Percentiles rank a stretch among this genome's conserved stretches.
phyloP scores from a whole-genome alignment of 108 stramenopile genomes.

The Epithemia pelagica region DNA sequence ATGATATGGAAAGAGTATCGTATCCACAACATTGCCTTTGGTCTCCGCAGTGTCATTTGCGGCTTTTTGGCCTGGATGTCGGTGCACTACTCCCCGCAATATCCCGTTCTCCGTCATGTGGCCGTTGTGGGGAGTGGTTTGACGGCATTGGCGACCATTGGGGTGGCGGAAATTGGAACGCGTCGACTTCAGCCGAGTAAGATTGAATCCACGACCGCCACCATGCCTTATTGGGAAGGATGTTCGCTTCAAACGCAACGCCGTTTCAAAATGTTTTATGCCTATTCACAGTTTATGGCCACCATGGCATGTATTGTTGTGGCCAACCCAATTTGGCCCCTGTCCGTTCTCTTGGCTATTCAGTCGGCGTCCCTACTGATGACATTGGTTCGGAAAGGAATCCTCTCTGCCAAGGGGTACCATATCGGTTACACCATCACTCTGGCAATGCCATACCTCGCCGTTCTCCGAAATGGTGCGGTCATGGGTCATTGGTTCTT shows the following conservation, averaged over 20 bases:
- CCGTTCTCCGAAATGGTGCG: constrained; percentile 22
- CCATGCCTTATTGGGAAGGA: constrained; percentile 67
- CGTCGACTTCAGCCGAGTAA: constrained; percentile 25
- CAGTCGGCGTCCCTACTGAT: constrained; percentile 58
- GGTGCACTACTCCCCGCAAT: constrained; percentile 16
- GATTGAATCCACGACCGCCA: constrained; percentile 48
- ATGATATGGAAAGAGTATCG: constrained; percentile 74
- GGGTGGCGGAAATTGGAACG: constrained; percentile 41
- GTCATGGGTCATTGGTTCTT: constrained; percentile 15
- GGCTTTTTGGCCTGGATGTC: constrained; percentile 25
- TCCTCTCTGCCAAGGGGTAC: constrained; percentile 42
- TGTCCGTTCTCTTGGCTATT: constrained; percentile 48
- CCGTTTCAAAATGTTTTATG: constrained; percentile 59
- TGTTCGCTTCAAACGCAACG: constrained; percentile 43
- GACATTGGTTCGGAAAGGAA: constrained; percentile 64
- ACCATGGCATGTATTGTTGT: constrained; percentile 41
- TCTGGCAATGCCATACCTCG: constrained; percentile 47
- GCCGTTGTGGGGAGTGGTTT: constrained; percentile 20
- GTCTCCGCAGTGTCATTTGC: constrained; percentile 28
- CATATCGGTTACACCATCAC: constrained; percentile 42
- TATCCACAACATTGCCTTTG: constrained; percentile 51
- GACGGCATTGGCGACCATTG: constrained; percentile 22
- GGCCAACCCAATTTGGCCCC: constrained; percentile 42
- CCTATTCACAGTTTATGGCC: constrained; percentile 59
- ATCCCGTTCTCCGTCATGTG: constrained; percentile 11